phyloP scores from a whole-genome alignment of 2,329 filamentous ascomycete genomes.

The Botrytis cinerea region DNA sequence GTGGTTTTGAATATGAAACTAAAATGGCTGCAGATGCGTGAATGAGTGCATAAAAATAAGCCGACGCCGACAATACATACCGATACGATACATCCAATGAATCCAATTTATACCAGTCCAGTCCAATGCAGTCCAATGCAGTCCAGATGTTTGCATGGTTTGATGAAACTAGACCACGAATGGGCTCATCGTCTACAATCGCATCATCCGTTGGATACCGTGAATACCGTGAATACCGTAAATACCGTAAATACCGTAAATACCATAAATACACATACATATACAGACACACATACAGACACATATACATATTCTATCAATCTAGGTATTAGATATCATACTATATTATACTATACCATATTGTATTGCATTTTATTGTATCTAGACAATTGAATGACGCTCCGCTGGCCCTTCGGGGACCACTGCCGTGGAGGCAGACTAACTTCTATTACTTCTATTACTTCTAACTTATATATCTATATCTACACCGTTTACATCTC shows the following conservation, averaged over 20 bases:
- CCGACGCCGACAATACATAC: background rate
- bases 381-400: background rate
- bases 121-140: no score
- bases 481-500: background rate
- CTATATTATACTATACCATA: no score
- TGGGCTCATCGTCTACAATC: background rate
- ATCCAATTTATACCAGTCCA: background rate
- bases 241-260: no score
- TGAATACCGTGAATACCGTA: no score
- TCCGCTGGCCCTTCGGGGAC: slow-evolving; percentile 9
- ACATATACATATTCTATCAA: background rate
- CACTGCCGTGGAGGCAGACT: slow-evolving; percentile 12
- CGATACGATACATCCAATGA: background rate
- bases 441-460: no score
- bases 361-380: background rate
- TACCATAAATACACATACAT: no score
- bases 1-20: background rate
- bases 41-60: background rate
- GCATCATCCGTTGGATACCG: background rate
- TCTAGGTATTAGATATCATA: background rate
- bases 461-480: background rate
- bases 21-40: background rate
- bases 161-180: background rate
- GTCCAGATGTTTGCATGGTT: background rate
- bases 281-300: no score